Evolutionary conservation across 2,329 filamentous ascomycete genomes (phyloP), one percentile per base, ranked within the genome.

Genomic region (Phialocephala subalpina): DNA sequence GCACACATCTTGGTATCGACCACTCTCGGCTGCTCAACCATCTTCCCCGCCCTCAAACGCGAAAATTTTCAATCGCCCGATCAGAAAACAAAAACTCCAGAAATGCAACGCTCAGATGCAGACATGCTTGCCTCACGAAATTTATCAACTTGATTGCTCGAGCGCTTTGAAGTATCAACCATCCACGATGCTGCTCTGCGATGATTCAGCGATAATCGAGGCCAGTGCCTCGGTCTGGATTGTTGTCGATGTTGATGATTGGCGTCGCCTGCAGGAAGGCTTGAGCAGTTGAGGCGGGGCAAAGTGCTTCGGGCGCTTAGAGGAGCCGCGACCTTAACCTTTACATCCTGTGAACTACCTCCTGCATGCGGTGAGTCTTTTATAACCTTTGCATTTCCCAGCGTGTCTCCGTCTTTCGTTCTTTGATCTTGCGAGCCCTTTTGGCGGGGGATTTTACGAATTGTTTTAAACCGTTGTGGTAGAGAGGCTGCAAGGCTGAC

Each of bases 271-370:
- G 49, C 49, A 53, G 49, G 49, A 53, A 33, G 25, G 45, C 45
- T 49, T 49, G 45, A 25, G 20, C 16, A 22, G 45, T 53, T 53
- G 49, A 53, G 49, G 49, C 25, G 25, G 22, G 49, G 45, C 45
- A 49, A n/a, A n/a, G n/a, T 27, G 45, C 29, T 22, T 49, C 45
- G 45, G 45, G 49, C 49, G 49, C 49, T 53, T 53, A 53, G 49
- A 53, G 49, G 25, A 53, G 49, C 49, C 49, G 22, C 25, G 49
- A 53, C 12, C 29, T 53, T 9, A 53, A 53, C 22, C 22, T 14
- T n/a, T 14, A 27, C 29, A 53, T 53, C 25, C 22, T 49, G 6
- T 22, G 45, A 27, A 49, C 45, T 14, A n/a, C 25, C 49, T 53
- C 49, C 18, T n/a, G n/a, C 25, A 3, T 16, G 16, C 22, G 14